These are phyloP conservation scores for Intubia oerlemansii DNA, from an alignment of 2,329 filamentous ascomycete species.

Conservation along the genomic window DNA sequence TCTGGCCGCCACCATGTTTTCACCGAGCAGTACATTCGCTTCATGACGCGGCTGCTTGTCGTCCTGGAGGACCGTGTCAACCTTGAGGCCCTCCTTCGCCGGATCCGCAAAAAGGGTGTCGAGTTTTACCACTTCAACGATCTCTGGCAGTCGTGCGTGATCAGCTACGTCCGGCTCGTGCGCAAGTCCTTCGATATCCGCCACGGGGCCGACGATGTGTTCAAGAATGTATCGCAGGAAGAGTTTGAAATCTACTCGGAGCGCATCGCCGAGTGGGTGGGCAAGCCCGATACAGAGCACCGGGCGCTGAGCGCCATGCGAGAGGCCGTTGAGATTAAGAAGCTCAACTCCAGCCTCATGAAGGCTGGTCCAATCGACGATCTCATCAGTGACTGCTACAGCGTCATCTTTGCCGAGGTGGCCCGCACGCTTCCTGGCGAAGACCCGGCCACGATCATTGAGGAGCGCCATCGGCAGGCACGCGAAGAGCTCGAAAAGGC, in stretches of 20 bases:
- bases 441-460: slow-evolving; percentile 24
- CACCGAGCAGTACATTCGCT: slow-evolving; percentile 66
- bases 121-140: slow-evolving; percentile 47
- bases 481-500: slow-evolving; percentile 12
- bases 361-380: slow-evolving; percentile 77
- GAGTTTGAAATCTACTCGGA: slow-evolving; percentile 36
- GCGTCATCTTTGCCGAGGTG: slow-evolving; percentile 48
- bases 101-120: slow-evolving; percentile 60
- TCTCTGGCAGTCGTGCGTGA: slow-evolving; percentile 34
- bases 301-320: slow-evolving; percentile 31
- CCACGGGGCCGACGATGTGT: slow-evolving; percentile 27
- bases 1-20: slow-evolving; percentile 82
- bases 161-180: slow-evolving; percentile 30
- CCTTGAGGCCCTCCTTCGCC: slow-evolving; percentile 57
- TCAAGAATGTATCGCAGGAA: slow-evolving; percentile 29
- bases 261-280: slow-evolving; percentile 30
- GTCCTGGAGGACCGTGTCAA: slow-evolving; percentile 54
- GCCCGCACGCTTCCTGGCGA: slow-evolving; percentile 33
- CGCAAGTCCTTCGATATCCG: slow-evolving; percentile 25
- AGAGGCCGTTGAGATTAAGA: slow-evolving; percentile 37
- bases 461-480: slow-evolving; percentile 17
- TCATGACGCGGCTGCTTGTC: slow-evolving; percentile 55
- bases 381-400: slow-evolving; percentile 79
- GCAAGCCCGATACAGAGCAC: slow-evolving; percentile 8
- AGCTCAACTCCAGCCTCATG: slow-evolving; percentile 70